Evolutionary conservation across 169 alveolate genomes (phyloP), one percentile per base, ranked within the genome.

Genomic region (Plasmodium relictum): DNA sequence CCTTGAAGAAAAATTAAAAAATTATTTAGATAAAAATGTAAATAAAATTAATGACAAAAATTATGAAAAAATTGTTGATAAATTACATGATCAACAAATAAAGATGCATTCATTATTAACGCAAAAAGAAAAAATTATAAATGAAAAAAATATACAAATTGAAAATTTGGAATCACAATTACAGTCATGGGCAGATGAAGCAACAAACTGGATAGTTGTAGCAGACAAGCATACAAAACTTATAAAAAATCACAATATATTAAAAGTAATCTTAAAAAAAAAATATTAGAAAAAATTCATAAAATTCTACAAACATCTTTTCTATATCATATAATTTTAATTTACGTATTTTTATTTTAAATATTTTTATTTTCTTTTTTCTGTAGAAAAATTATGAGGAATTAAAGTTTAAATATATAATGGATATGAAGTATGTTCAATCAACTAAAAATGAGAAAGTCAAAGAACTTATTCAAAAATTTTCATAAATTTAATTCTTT

Each of bases 151-250:
- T 56, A 62, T 66, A 12, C 65, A 78, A 78, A 78, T 78, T 7
- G 78, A 78, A 16, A 48, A 58, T 44, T 22, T 78, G 22, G 78
- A 78, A 26, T 18, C 42, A 6, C 89, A 78, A 42, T 63, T 78
- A 58, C 89, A 78, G 24, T 78, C 89, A 37, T 78, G 89, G 89
- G 89, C 89, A 20, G 78, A 78, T 42, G 89, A 78, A 58, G 89
- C 89, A 18, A 63, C 89, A 12, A 78, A 78, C 9, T 78, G 89
- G 89, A 76, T 78, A 4, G 74, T 52, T 22, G 58, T 78, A 20
- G 89, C 89, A 4, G 89, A 78, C 68, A 78, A 63, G 44, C 89
- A 78, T 56, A 52, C 89, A 14, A 78, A 63, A 42, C 78, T 78
- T 44, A 78, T 78, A 12, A 78, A 74, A 12, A 78, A 78, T 22